These are phyloP conservation scores for Yamadazyma diddensiae DNA, from an alignment of 1,139 yeast genomes.

Conservation along the genomic window DNA sequence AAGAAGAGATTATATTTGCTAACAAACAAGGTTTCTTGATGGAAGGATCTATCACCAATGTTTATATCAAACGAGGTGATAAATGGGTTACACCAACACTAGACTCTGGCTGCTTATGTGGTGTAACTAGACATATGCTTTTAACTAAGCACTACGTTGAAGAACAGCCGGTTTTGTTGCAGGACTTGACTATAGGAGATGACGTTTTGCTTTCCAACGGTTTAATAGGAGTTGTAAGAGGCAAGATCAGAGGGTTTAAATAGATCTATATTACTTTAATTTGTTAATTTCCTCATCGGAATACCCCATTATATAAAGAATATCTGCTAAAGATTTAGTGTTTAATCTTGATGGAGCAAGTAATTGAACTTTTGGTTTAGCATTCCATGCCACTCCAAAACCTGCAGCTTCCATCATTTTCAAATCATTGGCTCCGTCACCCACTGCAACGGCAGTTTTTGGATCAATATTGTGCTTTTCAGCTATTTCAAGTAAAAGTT, in stretches of 20 bases:
- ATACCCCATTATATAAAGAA: constrained; percentile 79
- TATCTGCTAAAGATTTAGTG: constrained; percentile 63
- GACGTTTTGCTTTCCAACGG: constrained; percentile 76
- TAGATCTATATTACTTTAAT: constrained; percentile 8
- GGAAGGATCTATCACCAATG: constrained; percentile 84
- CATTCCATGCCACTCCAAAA: constrained; percentile 95
- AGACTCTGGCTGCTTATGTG: constrained; percentile 79
- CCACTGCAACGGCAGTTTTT: constrained; percentile 73
- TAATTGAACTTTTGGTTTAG: constrained; percentile 85
- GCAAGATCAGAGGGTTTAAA: constrained; percentile 31
- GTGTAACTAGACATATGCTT: constrained; percentile 71
- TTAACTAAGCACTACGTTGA: constrained; percentile 52
- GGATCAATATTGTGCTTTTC: constrained; percentile 56
- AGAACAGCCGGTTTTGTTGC: constrained; percentile 49
- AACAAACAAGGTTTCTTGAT: constrained; percentile 61
- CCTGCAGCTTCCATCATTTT: constrained; percentile 93
- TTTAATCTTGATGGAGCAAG: constrained; percentile 83
- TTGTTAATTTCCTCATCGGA: constrained; percentile 50
- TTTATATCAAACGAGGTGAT: constrained; percentile 55
- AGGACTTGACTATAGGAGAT: constrained; percentile 57
- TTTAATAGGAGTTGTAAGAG: constrained; percentile 75
- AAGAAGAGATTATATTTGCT: constrained; percentile 68
- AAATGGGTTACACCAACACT: constrained; percentile 80
- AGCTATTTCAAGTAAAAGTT: constrained; percentile 67
- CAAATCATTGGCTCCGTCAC: constrained; percentile 97